Evolutionary conservation across 345 rosid genomes (phyloP).

Genomic region (Anastatica hierochuntica): DNA sequence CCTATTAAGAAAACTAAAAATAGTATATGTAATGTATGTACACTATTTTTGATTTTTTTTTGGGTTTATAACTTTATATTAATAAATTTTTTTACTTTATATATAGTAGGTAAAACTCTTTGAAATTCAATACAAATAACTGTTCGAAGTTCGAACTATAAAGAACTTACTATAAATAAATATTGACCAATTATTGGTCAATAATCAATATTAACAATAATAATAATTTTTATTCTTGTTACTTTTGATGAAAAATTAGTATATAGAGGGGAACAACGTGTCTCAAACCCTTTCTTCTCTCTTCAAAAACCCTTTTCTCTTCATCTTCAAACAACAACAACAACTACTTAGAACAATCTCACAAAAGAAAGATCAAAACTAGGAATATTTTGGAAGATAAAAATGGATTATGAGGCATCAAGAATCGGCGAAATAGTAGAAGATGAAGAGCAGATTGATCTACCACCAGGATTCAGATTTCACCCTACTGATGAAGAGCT

Average conservation of each 20-base stretch:
- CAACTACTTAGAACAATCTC: too few species aligned
- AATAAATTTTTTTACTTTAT: too few species aligned
- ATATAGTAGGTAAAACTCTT: constrained; percentile 17
- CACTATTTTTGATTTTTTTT: too few species aligned
- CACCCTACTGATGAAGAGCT: constrained; percentile 95
- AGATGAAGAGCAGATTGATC: constrained; percentile 46
- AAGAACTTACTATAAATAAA: neutral
- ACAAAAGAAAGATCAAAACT: neutral
- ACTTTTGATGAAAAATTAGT: constrained; percentile 1
- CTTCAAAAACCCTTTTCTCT: neutral
- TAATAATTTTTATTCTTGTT: neutral
- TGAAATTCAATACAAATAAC: too few species aligned
- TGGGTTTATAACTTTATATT: too few species aligned
- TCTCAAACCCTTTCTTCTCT: constrained; percentile 16
- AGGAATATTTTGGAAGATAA: neutral
- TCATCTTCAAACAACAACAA: constrained; percentile 4
- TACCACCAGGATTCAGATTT: constrained; percentile 92
- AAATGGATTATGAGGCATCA: constrained; percentile 16
- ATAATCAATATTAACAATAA: constrained; percentile 5
- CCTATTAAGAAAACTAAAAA: constrained; percentile 17
- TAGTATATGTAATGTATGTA: neutral
- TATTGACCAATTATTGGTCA: constrained; percentile 28
- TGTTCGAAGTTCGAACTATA: too few species aligned
- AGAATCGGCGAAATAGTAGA: constrained; percentile 11
- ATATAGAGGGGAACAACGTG: constrained; percentile 12